Evolutionary conservation across 2,329 filamentous ascomycete species (phyloP).

Genomic region (Calonectria henricotiae): DNA sequence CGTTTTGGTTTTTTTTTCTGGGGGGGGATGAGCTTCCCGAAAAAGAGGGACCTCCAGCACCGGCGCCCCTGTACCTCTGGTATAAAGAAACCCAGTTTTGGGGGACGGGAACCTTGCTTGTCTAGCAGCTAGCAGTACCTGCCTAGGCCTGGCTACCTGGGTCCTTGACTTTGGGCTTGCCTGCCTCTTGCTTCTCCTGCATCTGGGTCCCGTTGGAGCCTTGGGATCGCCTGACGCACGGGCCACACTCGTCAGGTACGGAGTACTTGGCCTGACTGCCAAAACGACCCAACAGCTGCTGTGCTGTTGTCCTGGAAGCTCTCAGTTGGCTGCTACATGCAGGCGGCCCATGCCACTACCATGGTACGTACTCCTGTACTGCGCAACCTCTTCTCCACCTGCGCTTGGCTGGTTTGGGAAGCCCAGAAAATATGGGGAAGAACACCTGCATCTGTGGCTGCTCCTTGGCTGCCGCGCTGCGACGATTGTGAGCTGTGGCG

Average conservation of each 20-base stretch:
- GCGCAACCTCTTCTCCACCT: background rate
- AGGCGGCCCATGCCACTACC: background rate
- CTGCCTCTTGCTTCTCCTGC: background rate
- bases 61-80: background rate
- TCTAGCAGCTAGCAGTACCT: no score
- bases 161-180: constrained; percentile 6
- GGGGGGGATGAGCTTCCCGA: constrained; percentile 49
- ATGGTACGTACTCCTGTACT: constrained; percentile 1
- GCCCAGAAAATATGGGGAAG: constrained; percentile 9
- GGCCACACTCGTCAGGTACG: constrained; percentile 21
- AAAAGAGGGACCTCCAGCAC: constrained; percentile 35
- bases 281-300: constrained; percentile 14
- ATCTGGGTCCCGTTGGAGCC: constrained; percentile 15
- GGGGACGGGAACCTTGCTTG: constrained; percentile 5
- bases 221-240: constrained; percentile 24
- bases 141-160: background rate
- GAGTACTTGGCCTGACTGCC: constrained; percentile 21
- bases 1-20: constrained; percentile 36
- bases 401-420: constrained; percentile 2
- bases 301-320: constrained; percentile 3
- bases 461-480: no score
- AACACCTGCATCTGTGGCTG: background rate
- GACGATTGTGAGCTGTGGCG: background rate
- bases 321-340: background rate
- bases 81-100: constrained; percentile 17